Percentiles rank a stretch among this genome's conserved stretches.
These are phyloP conservation scores for Diplodia sapinea DNA, from an alignment of 2,329 filamentous ascomycete species.

Conservation along the genomic window DNA sequence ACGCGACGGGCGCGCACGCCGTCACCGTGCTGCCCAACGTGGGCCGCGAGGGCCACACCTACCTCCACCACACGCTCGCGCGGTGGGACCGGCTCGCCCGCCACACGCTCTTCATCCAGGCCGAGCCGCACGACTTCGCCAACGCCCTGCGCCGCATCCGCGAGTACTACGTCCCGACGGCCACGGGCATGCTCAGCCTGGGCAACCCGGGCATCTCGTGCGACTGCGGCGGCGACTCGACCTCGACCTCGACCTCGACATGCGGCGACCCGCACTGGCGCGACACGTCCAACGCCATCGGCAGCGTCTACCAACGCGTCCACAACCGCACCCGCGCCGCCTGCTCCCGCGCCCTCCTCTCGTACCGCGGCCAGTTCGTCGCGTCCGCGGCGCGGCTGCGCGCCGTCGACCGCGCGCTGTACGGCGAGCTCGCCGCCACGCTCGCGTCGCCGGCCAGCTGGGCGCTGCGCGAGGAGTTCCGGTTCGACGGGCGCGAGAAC, in stretches of 20 bases:
- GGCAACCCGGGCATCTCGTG: constrained; percentile 48
- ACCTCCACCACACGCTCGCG: constrained; percentile 54
- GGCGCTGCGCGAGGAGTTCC: constrained; percentile 36
- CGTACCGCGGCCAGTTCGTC: constrained; percentile 57
- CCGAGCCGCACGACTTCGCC: constrained; percentile 48
- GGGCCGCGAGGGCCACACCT: constrained; percentile 55
- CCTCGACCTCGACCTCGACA: no score
- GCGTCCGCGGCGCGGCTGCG: constrained; percentile 53
- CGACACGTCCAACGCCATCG: constrained; percentile 16
- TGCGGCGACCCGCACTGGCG: constrained; percentile 46
- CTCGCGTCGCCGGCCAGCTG: constrained; percentile 38
- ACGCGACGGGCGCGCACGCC: constrained; percentile 37
- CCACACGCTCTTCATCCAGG: constrained; percentile 58
- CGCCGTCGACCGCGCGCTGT: constrained; percentile 44
- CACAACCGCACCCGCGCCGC: constrained; percentile 33
- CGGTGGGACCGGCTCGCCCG: constrained; percentile 52
- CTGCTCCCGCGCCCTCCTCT: constrained; percentile 36
- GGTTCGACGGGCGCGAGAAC: constrained; percentile 36
- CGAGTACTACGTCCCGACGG: constrained; percentile 45
- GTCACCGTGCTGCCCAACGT: constrained; percentile 46
- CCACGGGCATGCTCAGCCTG: constrained; percentile 55
- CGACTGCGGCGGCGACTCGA: constrained; percentile 38
- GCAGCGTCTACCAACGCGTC: constrained; percentile 33
- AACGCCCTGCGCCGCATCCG: constrained; percentile 39
- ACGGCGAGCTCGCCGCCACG: constrained; percentile 40